Evolutionary conservation across 495 filamentous ascomycete species (phyloP).

Genomic region (Xylaria grammica): DNA sequence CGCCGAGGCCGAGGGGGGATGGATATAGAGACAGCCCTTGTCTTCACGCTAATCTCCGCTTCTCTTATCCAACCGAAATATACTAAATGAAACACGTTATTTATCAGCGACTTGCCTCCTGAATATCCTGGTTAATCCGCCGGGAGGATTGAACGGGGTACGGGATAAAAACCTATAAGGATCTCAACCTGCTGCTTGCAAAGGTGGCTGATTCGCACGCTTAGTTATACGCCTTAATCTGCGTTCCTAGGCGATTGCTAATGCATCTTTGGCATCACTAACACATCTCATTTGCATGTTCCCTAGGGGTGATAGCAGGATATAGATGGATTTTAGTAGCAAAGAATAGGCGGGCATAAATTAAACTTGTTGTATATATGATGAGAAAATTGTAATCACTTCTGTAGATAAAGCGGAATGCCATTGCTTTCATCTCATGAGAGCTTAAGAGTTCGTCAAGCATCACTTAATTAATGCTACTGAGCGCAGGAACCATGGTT

Average conservation of each 20-base stretch:
- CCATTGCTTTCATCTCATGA: neutral
- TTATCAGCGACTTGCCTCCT: neutral
- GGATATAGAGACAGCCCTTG: slow-evolving; percentile 13
- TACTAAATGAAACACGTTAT: neutral
- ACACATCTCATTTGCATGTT: neutral
- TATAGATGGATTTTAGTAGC: neutral
- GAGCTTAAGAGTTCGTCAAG: neutral
- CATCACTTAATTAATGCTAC: neutral
- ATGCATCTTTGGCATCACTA: neutral
- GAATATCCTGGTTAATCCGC: neutral
- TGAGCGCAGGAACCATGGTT: no score
- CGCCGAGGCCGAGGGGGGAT: slow-evolving; percentile 3
- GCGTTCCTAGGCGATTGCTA: neutral
- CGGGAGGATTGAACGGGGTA: neutral
- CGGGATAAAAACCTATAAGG: neutral
- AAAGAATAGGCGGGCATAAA: neutral
- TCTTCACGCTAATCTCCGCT: neutral
- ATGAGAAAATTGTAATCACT: neutral
- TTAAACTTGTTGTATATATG: slow-evolving; percentile 6
- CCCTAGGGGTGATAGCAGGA: neutral
- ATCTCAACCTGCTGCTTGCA: neutral
- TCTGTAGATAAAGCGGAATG: neutral
- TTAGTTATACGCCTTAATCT: neutral
- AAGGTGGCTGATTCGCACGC: neutral
- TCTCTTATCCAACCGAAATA: neutral